Evolutionary conservation across 495 filamentous ascomycete genomes (phyloP), one percentile per base, ranked within the genome.

Genomic region (Bathelium albidoporum): DNA sequence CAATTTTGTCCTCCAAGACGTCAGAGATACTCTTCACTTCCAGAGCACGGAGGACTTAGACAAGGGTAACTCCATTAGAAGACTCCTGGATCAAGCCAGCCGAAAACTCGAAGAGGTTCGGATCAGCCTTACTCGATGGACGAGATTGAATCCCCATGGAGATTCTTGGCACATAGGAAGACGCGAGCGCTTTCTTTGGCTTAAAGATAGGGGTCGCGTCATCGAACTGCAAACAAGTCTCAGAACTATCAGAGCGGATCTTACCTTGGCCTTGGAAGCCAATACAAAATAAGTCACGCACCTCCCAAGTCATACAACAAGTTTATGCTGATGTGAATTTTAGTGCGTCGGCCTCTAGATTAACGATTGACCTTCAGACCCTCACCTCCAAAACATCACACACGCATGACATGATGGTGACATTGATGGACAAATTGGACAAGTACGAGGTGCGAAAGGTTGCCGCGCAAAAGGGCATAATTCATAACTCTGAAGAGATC

Each of bases 141-240:
- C 49, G 20, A 55, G 24, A 29, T 29, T 55, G 7, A 55, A 24
- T 24, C 49, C 49, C 5, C 49, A 55, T 55, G 49, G 49, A 5
- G 49, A 55, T 29, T 55, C 49, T 29, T 55, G 49, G 49, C 49
- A 55, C 24, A 55, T 55, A 10, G 49, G 49, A 28, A 55, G 49
- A 55, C 49, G 49, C 49, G 49, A 55, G 49, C 49, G 49, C 49
- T 55, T 55, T 20, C 49, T 55, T 29, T 55, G 49, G 49, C 49
- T 55, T 24, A 55, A 55, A 55, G 49, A 55, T 26, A 26, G 49
- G 49, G 49, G 49, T 11, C 49, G 29, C 49, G 49, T 55, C 49
- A 55, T 55, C 10, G 49, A 55, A 55, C 24, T 55, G 49, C 49
- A 55, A 55, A 55, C 49, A 55, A 55, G 49, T 29, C 49, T 55